These are phyloP conservation scores for Musa schizocarpa DNA, from an alignment of 176 grass and related monocot species.

Conservation along the genomic window DNA sequence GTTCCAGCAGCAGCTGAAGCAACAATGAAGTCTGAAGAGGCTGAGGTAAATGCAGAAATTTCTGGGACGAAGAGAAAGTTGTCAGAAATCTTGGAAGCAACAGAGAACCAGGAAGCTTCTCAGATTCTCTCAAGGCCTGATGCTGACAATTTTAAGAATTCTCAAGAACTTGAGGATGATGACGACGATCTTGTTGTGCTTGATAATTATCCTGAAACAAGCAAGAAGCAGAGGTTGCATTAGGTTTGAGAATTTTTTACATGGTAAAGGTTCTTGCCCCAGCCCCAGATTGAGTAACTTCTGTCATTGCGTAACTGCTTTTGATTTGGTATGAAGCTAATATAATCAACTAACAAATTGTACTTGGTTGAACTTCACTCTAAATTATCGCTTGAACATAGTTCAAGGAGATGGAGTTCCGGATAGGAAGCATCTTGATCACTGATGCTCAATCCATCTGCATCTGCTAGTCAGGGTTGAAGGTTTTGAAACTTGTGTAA, in stretches of 20 bases:
- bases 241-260: constrained; percentile 24
- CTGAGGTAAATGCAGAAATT: constrained; percentile 15
- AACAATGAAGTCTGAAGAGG: constrained; percentile 6
- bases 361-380: not conserved
- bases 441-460: not conserved
- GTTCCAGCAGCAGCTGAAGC: constrained; percentile 24
- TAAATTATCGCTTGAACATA: not conserved
- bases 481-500: not conserved
- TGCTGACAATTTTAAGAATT: constrained; percentile 16
- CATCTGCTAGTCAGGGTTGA: not conserved
- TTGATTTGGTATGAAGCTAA: not conserved
- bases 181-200: constrained; percentile 33
- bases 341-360: constrained; percentile 3
- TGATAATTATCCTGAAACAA: constrained; percentile 39
- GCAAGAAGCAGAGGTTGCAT: constrained; percentile 68
- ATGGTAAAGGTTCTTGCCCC: not conserved
- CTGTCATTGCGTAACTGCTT: not conserved
- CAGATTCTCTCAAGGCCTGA: not conserved
- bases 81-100: constrained; percentile 41
- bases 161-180: constrained; percentile 59
- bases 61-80: constrained; percentile 75
- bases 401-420: not conserved
- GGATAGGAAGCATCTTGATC: not conserved
- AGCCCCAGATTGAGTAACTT: not conserved
- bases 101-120: constrained; percentile 30